Evolutionary conservation across 2,329 filamentous ascomycete species (phyloP), one percentile per base, ranked within the genome.

Genomic region (Orbilia oligospora): DNA sequence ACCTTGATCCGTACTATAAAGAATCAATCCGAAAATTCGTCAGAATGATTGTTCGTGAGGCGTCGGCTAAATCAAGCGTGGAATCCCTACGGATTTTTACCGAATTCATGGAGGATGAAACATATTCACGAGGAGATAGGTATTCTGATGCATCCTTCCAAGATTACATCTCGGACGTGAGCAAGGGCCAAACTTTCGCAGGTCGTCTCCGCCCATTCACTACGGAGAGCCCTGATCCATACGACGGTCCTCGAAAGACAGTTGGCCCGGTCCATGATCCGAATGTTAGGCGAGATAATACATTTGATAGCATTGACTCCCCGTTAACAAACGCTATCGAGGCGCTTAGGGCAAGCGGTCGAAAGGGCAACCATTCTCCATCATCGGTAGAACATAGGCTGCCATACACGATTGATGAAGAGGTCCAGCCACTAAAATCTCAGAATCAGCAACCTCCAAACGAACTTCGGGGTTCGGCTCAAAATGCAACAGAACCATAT

Each of bases 61-160:
- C 81, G 0, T 78, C 73, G n/a, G 81, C 81, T 22, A 69, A 75
- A 33, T 81, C 78, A 6, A 81, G 82, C 48, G 79, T 81, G 12
- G 81, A 81, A 38, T 81, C 81, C 27, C 61, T 82, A 8, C 81
- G 71, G 41, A 76, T 82, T 5, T 82, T 82, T 44, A 81, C 80
- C 2, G 79, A 81, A 5, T 82, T 82, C 51, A 82, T 82, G 81
- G 81, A 82, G 41, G 79, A 82, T 33, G 81, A 82, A 70, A 81
- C 80, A 24, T 82, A 80, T 56, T 72, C 81, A 24, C 75, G 81
- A 27, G 81, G 81, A 20, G 75, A 81, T 61, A 67, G 80, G 46
- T 82, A 82, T 70, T 81, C 81, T 5, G 78, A 80, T 66, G 81
- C 48, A 38, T 64, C 75, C 27, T 44, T 78, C 44, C 44, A 78